These are phyloP conservation scores for Candida lessepsii DNA, from an alignment of 805 yeast species.

Conservation along the genomic window DNA sequence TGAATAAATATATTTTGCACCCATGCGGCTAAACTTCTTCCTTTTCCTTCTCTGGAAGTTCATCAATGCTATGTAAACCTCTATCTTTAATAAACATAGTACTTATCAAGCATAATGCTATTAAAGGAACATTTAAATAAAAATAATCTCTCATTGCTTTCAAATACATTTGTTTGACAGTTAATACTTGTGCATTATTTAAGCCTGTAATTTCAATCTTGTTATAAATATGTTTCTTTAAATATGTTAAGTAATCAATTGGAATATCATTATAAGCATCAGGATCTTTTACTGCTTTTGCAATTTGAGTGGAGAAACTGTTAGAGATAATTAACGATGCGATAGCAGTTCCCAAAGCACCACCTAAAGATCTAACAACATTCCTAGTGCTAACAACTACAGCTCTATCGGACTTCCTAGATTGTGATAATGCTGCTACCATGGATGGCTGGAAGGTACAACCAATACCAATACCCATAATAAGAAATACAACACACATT, in stretches of 20 bases:
- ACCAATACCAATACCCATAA: slow-evolving; percentile 43
- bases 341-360: slow-evolving; percentile 33
- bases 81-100: slow-evolving; percentile 36
- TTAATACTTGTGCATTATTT: slow-evolving; percentile 18
- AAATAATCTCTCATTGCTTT: slow-evolving; percentile 30
- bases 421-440: slow-evolving; percentile 53
- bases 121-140: slow-evolving; percentile 33
- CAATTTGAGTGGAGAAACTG: slow-evolving; percentile 21
- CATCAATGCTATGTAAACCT: slow-evolving; percentile 38
- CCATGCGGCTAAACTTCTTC: too few relatives aligned
- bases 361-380: slow-evolving; percentile 34
- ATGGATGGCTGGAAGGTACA: slow-evolving; percentile 53
- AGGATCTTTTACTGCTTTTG: slow-evolving; percentile 11
- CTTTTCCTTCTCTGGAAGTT: slow-evolving; percentile 16
- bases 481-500: slow-evolving; percentile 19
- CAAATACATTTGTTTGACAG: slow-evolving; percentile 25
- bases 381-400: slow-evolving; percentile 34
- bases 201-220: slow-evolving; percentile 24
- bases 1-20: not conserved
- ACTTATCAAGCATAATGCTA: slow-evolving; percentile 30
- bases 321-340: slow-evolving; percentile 29
- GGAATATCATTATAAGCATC: slow-evolving; percentile 12
- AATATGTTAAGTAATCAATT: slow-evolving; percentile 14
- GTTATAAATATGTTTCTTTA: slow-evolving; percentile 30
- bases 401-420: slow-evolving; percentile 31